Evolutionary conservation across 345 rosid species (phyloP), one percentile per base, ranked within the genome.

Genomic region (Zanthoxylum bungeanum): DNA sequence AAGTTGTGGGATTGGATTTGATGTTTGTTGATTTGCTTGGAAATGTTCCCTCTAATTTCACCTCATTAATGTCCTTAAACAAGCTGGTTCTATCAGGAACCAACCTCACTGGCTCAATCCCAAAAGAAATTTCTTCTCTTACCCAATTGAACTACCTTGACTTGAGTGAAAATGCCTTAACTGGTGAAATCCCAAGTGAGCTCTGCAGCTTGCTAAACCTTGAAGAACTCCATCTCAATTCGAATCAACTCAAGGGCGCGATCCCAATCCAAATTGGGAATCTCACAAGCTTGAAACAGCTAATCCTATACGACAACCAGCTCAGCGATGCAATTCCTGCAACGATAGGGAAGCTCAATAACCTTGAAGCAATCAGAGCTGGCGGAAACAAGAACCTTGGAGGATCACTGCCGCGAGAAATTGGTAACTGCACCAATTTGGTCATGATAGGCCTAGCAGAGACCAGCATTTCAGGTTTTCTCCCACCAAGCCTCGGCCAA

Each of bases 331-430:
- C 69, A 76, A 80, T 91, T 11, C 97, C 98, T 0, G 69, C 49
- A 60, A 83, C 78, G 22, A 82, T 91, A 27, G 98, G 97, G 64
- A 73, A 75, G 59, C 66, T 93, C 21, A 76, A 72, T 78, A 81
- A 71, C 59, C 87, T 93, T 17, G 71, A 85, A 77, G 78, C 71
- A 63, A 77, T 93, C n/a, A 78, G 98, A 76, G 90, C 87, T 0
- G 98, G 98, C 21, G 98, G 98, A 17, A 93, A 93, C 79, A 85
- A 88, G 86, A 82, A 91, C 67, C 83, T 91, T 22, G 83, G 83
- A 64, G 98, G 98, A 34, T 70, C 84, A 36, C 51, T 93, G 31
- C 98, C 97, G 6, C 51, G 37, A 58, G 93, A 82, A 77, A 87
- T 93, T 66, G 96, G 96, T 17, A 87, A 91, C 68, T 93, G 96